A percentile compares a stretch with the other conserved stretches of the same genome.
Evolutionary conservation across 306 rosid genomes (phyloP).

Genomic region (Cucurbita maxima): DNA sequence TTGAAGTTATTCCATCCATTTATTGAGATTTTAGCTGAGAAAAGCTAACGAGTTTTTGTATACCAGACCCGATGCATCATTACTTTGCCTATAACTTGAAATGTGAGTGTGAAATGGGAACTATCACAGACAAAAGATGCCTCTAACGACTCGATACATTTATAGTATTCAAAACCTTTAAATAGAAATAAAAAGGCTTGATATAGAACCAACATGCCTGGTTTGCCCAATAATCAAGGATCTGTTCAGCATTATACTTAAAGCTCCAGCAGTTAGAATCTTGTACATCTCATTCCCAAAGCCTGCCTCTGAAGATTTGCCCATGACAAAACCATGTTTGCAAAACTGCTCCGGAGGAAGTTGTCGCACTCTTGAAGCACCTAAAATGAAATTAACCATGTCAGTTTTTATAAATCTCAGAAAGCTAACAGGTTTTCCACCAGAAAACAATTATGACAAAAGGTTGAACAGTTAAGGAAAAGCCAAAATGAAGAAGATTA

Average conservation of each 20-base stretch:
- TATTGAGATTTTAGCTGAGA: neutral
- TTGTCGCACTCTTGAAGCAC: constrained; percentile 60
- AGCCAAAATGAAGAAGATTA: neutral
- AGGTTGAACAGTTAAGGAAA: neutral
- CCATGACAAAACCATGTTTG: constrained; percentile 74
- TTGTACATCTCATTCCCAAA: constrained; percentile 99
- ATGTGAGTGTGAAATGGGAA: neutral
- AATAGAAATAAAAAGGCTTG: constrained; percentile 60
- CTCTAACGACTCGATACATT: neutral
- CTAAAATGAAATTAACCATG: constrained; percentile 27
- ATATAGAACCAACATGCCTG: constrained; percentile 98
- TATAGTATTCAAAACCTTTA: neutral
- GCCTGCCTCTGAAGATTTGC: constrained; percentile 89
- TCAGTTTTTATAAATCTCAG: constrained; percentile 8
- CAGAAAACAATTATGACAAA: neutral
- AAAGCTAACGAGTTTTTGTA: neutral
- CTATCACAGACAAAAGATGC: neutral
- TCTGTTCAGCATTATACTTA: constrained; percentile 86
- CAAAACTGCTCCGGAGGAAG: constrained; percentile 77
- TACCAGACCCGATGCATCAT: neutral
- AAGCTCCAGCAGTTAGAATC: constrained; percentile 67
- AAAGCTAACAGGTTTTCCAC: neutral
- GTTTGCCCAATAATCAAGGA: constrained; percentile 98
- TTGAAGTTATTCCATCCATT: neutral
- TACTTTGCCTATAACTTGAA: neutral